A percentile compares a stretch with the other conserved stretches of the same genome.
These are phyloP conservation scores for Solanum stenotomum DNA, from an alignment of 257 asterid species.

Conservation along the genomic window DNA sequence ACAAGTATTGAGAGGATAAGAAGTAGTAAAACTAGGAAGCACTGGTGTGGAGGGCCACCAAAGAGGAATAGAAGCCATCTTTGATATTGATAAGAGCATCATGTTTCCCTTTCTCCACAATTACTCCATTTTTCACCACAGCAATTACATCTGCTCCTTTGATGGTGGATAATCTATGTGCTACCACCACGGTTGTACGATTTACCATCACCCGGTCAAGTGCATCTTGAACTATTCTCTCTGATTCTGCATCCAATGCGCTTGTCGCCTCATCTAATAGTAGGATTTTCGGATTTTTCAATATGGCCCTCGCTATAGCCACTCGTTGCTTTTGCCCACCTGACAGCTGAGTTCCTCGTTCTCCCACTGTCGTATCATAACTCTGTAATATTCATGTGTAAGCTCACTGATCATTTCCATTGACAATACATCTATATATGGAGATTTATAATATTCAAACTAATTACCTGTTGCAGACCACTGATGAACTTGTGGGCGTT, in stretches of 20 bases:
- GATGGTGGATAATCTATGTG: conserved; percentile 75
- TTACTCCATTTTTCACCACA: conserved; percentile 68
- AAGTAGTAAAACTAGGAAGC: conserved; percentile 7
- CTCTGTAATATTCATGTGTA: conserved; percentile 23
- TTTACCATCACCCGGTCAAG: conserved; percentile 60
- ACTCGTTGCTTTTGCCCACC: conserved; percentile 94
- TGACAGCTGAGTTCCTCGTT: conserved; percentile 70
- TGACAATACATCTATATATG: not conserved
- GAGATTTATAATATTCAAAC: not conserved
- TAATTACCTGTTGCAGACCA: conserved; percentile 39
- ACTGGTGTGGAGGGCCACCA: conserved; percentile 57
- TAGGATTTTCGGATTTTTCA: conserved; percentile 64
- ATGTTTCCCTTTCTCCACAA: conserved; percentile 88
- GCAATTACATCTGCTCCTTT: conserved; percentile 76
- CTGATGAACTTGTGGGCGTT: conserved; percentile 89
- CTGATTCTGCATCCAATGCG: conserved; percentile 82
- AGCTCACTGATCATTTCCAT: not conserved
- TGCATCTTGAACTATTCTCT: conserved; percentile 78
- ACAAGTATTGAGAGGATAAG: not conserved
- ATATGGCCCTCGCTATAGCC: conserved; percentile 81
- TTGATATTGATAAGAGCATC: conserved; percentile 47
- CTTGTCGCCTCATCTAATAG: conserved; percentile 85
- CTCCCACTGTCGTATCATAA: conserved; percentile 76
- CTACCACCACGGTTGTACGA: conserved; percentile 80
- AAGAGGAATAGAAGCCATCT: conserved; percentile 64